Evolutionary conservation across 192 early-diverging fungal species (phyloP), one percentile per base, ranked within the genome.

Genomic region (Linnemannia hyalina): DNA sequence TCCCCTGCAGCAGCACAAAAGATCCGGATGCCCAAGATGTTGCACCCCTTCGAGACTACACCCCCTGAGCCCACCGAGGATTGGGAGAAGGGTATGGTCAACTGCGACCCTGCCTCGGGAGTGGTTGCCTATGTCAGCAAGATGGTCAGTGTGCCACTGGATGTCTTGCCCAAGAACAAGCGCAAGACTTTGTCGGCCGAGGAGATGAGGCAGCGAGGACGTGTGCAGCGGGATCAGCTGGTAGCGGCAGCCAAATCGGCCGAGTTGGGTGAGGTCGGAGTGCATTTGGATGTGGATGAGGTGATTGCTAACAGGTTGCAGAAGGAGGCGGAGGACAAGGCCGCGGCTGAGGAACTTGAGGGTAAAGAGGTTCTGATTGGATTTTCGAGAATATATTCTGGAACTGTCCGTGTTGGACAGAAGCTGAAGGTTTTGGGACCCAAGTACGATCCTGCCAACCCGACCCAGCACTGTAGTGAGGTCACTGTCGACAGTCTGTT

Each of bases 341-440:
- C 65, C 0, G 90, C 91, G 23, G 83, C 82, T 4, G 80, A 87
- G 41, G 86, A 92, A 40, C 78, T 78, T 15, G 49, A 82, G 20
- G 91, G 93, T 9, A 92, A 93, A 29, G 96, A 97, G 80, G 81
- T 91, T 1, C 81, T 99, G 70, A 91, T 99, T 78, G 98, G 97
- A n/a, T 98, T 98, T 89, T 93, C 97, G 4, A 92, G 99, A 60
- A 92, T 99, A 46, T 99, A 98, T 82, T 96, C 96, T 29, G 99
- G 99, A 2, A 96, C 94, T 3, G 85, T 99, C 23, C 91, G 92
- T 15, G 94, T 96, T 1, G 99, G 99, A 3, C 96, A 99, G 74
- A 95, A 85, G 54, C 75, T 99, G 29, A 94, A 96, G 88, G 96
- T 98, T 0, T 86, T 99, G 63, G 97, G 97, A 63, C 99, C 99